These are phyloP conservation scores for Lentinula detonsa DNA, from an alignment of 768 basidiomycete species.

Conservation along the genomic window DNA sequence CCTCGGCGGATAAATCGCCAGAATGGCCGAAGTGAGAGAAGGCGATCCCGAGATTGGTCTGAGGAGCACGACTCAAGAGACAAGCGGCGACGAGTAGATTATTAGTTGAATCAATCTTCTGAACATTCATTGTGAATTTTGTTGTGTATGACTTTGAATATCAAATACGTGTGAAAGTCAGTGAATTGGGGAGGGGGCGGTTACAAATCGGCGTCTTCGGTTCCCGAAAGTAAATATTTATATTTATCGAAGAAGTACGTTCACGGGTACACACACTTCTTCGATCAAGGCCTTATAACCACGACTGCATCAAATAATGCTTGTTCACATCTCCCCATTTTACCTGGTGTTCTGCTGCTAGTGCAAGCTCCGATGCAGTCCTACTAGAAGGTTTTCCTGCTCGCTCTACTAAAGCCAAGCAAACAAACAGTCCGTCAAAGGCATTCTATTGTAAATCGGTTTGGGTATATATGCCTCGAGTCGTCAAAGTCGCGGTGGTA, in stretches of 20 bases:
- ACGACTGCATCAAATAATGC: neutral
- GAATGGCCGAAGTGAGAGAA: conserved; percentile 18
- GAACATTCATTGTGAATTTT: too few relatives aligned
- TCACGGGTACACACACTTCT: neutral
- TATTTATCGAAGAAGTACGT: neutral
- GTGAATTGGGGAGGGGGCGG: too few relatives aligned
- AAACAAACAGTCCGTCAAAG: neutral
- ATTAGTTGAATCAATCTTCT: conserved; percentile 2
- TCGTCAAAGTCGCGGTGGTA: conserved; percentile 60
- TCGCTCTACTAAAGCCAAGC: neutral
- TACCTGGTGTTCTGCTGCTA: neutral
- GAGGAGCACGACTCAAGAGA: conserved; percentile 23
- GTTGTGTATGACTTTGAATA: too few relatives aligned
- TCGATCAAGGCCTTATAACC: neutral
- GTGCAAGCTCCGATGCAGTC: neutral
- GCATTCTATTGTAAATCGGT: too few relatives aligned
- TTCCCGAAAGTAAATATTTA: neutral
- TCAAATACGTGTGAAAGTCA: neutral
- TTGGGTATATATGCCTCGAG: conserved; percentile 16
- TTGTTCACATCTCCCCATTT: neutral
- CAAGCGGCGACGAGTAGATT: conserved; percentile 56
- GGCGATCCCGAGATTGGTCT: conserved; percentile 26
- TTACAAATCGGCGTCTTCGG: neutral
- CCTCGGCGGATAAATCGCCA: conserved; percentile 18
- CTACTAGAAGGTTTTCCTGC: neutral